Conservation (phyloP, 495 filamentous ascomycete species). For the Bacidia rubella region DNA sequence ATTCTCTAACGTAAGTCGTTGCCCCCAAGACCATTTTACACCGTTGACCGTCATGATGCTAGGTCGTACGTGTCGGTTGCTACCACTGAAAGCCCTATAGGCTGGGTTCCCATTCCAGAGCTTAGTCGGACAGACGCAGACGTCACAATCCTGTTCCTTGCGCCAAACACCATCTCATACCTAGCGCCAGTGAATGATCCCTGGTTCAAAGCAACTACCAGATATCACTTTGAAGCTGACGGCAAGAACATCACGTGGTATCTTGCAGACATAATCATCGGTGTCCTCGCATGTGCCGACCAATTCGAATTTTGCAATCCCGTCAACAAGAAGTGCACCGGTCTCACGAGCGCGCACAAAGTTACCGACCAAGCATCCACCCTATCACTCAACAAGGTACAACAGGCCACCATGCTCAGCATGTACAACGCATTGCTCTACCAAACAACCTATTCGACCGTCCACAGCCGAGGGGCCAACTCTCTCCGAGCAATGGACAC, state of each 20-base stretch:
- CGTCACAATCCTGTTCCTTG: constrained; percentile 23
- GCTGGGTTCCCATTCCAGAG: constrained; percentile 13
- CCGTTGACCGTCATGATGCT: neutral
- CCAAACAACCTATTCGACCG: constrained; percentile 23
- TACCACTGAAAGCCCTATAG: neutral
- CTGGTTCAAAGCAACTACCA: constrained; percentile 15
- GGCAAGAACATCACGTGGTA: constrained; percentile 11
- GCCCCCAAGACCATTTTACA: neutral
- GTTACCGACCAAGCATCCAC: constrained; percentile 24
- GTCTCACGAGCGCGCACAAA: neutral
- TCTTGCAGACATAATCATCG: constrained; percentile 6
- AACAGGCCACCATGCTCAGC: constrained; percentile 31
- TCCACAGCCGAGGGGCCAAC: constrained; percentile 21
- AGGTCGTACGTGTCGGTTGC: neutral
- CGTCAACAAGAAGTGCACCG: constrained; percentile 9
- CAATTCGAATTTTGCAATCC: constrained; percentile 24
- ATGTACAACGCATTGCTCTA: constrained; percentile 22
- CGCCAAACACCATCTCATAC: constrained; percentile 19
- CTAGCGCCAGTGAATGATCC: constrained; percentile 17
- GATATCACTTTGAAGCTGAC: neutral
- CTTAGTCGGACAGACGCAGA: constrained; percentile 24
- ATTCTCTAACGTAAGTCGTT: constrained; percentile 14
- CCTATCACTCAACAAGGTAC: constrained; percentile 33
- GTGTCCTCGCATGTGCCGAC: constrained; percentile 20
- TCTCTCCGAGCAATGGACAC: constrained; percentile 19